Base-by-base conservation (phyloP, 2,329 filamentous ascomycete species). In the Pseudogymnoascus sp. region DNA sequence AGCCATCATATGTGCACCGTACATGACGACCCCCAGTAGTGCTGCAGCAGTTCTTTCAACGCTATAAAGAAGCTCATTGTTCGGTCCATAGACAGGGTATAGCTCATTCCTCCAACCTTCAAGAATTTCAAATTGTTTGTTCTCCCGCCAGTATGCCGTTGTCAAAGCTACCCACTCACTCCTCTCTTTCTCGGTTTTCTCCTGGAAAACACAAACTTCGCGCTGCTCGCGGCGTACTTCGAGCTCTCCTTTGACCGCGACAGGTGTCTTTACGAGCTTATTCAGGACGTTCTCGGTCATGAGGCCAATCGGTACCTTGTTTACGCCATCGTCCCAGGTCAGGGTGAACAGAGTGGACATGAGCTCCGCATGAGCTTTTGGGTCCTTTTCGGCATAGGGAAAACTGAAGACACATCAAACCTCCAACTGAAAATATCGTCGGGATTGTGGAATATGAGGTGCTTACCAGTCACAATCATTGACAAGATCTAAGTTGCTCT, bases 1-100 rank as follows among this genome's bases (percentile, higher is more conserved):
- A 4, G 84, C 90, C 28, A 85, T 90, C 83, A 96, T 85, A 74
- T 96, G 90, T 33, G 92, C 85, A 18, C 91, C 92, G 72, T 92
- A 96, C 6, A 87, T 86, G 67, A 88, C 84, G 1, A 89, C 80
- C 1, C 91, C 92, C 58, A 96, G 86, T 7, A 96, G 77, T 0
- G 88, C 84, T 63, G 84, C 84, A 5, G 88, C 91, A 14, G 83
- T 81, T n/a, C 92, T 82, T 74, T 96, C 92, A 73, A 93, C 84
- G 73, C 83, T 88, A 73, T 90, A 88, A 2, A 93, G 76, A 7
- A 90, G 71, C 65, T 84, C 80, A 35, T 83, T 82, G 12, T 81
- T 76, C 0, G 76, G 83, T 0, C 82, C 84, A 70, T 91, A 95
- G 6, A 96, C 84, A 0, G 91, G 88, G 78, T 91, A 96, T 14